phyloP scores from a whole-genome alignment of 768 basidiomycete genomes.

The Hygrophoropsis aurantiaca region DNA sequence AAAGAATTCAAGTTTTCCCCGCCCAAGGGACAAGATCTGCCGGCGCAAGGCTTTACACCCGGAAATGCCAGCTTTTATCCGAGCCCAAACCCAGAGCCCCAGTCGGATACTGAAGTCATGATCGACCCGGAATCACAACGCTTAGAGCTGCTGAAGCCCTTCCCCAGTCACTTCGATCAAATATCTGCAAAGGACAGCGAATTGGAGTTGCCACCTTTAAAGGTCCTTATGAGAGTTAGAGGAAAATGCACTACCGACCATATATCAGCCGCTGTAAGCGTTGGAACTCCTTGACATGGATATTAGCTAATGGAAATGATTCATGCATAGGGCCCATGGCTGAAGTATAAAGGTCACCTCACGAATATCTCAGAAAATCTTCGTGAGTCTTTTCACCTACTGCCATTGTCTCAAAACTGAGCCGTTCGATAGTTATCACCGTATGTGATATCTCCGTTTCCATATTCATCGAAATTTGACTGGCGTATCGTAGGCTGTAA shows the following conservation, averaged over 20 bases:
- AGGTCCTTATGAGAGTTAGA: constrained; percentile 84
- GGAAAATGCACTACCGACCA: constrained; percentile 99
- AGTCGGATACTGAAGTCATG: constrained; percentile 71
- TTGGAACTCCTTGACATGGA: background rate
- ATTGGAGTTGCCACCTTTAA: constrained; percentile 78
- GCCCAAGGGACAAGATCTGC: constrained; percentile 84
- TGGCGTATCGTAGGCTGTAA: constrained; percentile 74
- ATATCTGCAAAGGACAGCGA: constrained; percentile 45
- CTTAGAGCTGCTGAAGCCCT: constrained; percentile 85
- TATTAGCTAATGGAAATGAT: constrained; percentile 5
- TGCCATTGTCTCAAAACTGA: too few species aligned
- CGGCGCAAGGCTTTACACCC: constrained; percentile 75
- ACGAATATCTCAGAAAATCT: constrained; percentile 97
- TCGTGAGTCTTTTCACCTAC: constrained; percentile 47
- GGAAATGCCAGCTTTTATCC: constrained; percentile 82
- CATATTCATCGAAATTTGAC: background rate
- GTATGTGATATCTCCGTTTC: constrained; percentile 38
- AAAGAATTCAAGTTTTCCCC: constrained; percentile 80
- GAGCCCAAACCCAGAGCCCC: constrained; percentile 65
- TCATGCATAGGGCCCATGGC: constrained; percentile 80
- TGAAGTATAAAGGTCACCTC: constrained; percentile 97
- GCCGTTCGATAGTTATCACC: too few species aligned
- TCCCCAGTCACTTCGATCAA: constrained; percentile 69
- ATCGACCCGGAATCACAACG: constrained; percentile 81
- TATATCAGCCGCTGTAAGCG: constrained; percentile 87